phyloP scores from a whole-genome alignment of 208 protist species.

The Crithidia expoeki region DNA sequence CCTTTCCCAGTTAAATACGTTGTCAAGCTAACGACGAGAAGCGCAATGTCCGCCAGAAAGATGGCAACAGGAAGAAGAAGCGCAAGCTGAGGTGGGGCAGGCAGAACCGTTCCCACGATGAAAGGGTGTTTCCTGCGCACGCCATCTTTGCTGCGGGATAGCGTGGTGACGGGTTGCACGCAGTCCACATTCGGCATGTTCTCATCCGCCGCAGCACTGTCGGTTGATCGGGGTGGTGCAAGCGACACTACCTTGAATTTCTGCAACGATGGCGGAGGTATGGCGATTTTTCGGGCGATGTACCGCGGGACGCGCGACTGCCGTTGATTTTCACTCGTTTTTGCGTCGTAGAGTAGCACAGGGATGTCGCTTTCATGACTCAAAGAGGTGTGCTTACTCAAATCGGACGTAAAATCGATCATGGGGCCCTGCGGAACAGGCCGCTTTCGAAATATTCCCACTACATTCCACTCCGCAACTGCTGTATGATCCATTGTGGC shows the following conservation, averaged over 20 bases:
- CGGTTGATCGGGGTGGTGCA: conserved; percentile 24
- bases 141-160: conserved; percentile 12
- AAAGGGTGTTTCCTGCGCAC: conserved; percentile 21
- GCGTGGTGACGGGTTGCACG: conserved; percentile 14
- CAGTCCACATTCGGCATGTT: conserved; percentile 43
- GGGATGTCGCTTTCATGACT: conserved; percentile 26
- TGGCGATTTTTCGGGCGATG: conserved; percentile 50
- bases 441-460: conserved; percentile 43
- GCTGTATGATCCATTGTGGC: conserved; percentile 20
- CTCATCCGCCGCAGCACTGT: conserved; percentile 6
- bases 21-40: conserved; percentile 50
- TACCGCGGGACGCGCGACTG: conserved; percentile 52
- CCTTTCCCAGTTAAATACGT: conserved; percentile 36
- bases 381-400: conserved; percentile 17
- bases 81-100: conserved; percentile 41
- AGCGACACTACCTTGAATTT: conserved; percentile 65
- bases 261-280: conserved; percentile 42
- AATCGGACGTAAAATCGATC: conserved; percentile 34
- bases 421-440: conserved; percentile 41
- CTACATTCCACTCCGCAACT: conserved; percentile 43
- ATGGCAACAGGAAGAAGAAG: conserved; percentile 52
- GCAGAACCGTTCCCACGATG: conserved; percentile 54
- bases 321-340: conserved; percentile 24
- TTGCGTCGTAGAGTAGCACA: conserved; percentile 41
- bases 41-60: conserved; percentile 63